Conservation (phyloP, 140 eudicot species). For the Bidens hawaiensis region DNA sequence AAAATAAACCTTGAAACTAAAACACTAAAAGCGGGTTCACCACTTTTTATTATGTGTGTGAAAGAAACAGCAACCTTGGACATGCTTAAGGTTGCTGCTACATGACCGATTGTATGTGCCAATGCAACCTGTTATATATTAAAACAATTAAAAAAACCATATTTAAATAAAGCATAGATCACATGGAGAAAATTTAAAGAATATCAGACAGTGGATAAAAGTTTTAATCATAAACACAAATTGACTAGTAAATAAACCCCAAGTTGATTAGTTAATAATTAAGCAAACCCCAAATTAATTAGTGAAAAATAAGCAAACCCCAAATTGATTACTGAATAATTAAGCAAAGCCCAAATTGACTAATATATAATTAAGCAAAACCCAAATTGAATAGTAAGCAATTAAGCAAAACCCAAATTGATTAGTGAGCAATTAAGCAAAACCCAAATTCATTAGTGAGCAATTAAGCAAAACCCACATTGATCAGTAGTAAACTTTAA, state of each 20-base stretch:
- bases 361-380: too few species aligned
- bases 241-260: conserved; percentile 1
- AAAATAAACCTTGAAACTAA: conserved; percentile 69
- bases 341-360: too few species aligned
- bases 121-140: conserved; percentile 72
- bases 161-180: not conserved
- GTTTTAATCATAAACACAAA: conserved; percentile 10
- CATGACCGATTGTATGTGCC: conserved; percentile 98
- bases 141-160: not conserved
- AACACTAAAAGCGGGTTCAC: conserved; percentile 97
- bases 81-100: conserved; percentile 98
- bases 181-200: too few species aligned
- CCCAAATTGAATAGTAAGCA: too few species aligned
- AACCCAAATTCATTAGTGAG: too few species aligned
- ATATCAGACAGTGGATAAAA: too few species aligned
- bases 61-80: conserved; percentile 97
- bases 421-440: too few species aligned
- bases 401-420: not conserved
- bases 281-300: not conserved
- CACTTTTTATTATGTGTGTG: conserved; percentile 93
- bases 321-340: too few species aligned
- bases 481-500: too few species aligned
- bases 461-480: too few species aligned
- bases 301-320: not conserved
- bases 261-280: not conserved